Base-by-base conservation (phyloP, 2,329 filamentous ascomycete species). In the Curvularia spicifera region DNA sequence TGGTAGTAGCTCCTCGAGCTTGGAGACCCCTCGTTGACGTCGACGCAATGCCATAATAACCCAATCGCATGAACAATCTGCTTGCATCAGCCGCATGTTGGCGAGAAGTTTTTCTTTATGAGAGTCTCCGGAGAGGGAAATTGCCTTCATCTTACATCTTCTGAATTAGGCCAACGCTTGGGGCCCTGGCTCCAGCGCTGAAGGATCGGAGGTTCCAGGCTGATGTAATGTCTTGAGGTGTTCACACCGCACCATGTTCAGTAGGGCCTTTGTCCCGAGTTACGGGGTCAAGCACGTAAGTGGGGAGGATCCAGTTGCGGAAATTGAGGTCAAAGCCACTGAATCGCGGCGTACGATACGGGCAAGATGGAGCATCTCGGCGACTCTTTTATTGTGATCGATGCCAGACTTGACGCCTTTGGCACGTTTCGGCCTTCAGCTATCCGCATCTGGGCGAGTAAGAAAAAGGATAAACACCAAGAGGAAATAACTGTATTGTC, bases 111-210 rank as follows among this genome's bases (percentile, higher is more conserved):
- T 64, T 43, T 64, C 33, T 54, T 52, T 60, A 57, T 50, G 46
- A 66, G 53, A 61, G 61, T 62, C 53, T 56, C 26, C 60, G 58
- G 57, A 64, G 46, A 45, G 61, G 51, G 58, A 64, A 60, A 60
- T 64, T 62, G 57, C 51, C 42, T 54, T 63, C 45, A 56, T 52
- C 53, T 59, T 60, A 71, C 70, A 66, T 64, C 62, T 53, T 52
- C 59, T 56, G 66, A 55, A 68, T 70, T 68, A 47, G 64, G 70
- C 56, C 64, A 67, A 57, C 70, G 70, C 59, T 68, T 66, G 57
- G 63, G 51, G 67, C 68, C 66, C 62, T 67, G 61, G 57, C 66
- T 60, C 29, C 68, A 37, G 53, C 47, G 64, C 56, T 64, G 66
- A 61, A 65, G 61, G 42, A 64, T 63, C 50, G 60, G 63, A 59